These are phyloP conservation scores for Xylaria flabelliformis DNA, from an alignment of 495 filamentous ascomycete species.

Conservation along the genomic window DNA sequence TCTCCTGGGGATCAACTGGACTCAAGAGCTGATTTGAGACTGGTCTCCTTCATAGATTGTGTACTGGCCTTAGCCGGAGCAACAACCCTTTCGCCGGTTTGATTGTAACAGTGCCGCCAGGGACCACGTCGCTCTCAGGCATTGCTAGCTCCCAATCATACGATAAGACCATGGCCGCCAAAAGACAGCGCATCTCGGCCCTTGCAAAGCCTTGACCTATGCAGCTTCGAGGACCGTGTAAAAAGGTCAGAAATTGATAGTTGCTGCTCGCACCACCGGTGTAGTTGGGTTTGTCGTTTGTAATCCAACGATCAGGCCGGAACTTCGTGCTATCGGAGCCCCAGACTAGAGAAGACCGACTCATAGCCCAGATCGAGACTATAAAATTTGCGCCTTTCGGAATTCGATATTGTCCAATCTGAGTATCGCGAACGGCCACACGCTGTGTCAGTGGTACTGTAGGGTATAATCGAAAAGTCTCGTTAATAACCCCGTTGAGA, in stretches of 20 bases:
- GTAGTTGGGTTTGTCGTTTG: slow-evolving; percentile 64
- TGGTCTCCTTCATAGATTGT: background rate
- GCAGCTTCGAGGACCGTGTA: slow-evolving; percentile 78
- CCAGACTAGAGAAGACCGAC: slow-evolving; percentile 67
- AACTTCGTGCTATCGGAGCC: slow-evolving; percentile 29
- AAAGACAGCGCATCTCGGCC: slow-evolving; percentile 29
- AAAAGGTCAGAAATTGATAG: slow-evolving; percentile 74
- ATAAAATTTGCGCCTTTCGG: slow-evolving; percentile 57
- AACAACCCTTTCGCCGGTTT: slow-evolving; percentile 22
- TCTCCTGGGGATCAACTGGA: too few relatives aligned
- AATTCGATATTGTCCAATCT: slow-evolving; percentile 56
- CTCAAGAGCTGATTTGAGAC: too few relatives aligned
- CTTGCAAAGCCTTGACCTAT: slow-evolving; percentile 82
- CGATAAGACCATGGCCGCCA: slow-evolving; percentile 16
- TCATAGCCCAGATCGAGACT: slow-evolving; percentile 62
- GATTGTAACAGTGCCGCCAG: slow-evolving; percentile 27
- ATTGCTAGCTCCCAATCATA: slow-evolving; percentile 29
- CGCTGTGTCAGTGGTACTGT: slow-evolving; percentile 61
- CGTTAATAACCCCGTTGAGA: slow-evolving; percentile 42
- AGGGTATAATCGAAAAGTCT: slow-evolving; percentile 40
- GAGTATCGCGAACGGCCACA: slow-evolving; percentile 60
- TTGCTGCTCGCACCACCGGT: slow-evolving; percentile 43
- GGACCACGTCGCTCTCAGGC: slow-evolving; percentile 28
- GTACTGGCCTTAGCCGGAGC: background rate
- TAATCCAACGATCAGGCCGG: slow-evolving; percentile 39